Percentiles rank a stretch among this genome's conserved stretches.
Conservation (phyloP, 306 rosid species). For the Medicago arabica region DNA sequence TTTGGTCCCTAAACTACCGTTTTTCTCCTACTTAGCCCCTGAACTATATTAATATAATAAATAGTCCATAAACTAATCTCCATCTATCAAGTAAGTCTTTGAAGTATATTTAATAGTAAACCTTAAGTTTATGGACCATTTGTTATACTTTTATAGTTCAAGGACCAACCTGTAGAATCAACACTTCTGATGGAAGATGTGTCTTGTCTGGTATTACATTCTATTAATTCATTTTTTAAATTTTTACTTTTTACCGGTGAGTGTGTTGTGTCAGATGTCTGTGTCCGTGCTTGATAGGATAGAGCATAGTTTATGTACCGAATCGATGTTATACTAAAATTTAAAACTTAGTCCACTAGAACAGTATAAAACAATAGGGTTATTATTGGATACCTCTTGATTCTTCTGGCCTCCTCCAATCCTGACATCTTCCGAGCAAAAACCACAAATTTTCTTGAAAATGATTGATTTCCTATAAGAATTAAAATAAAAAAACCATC, state of each 20-base stretch:
- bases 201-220: too few species aligned
- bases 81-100: neutral
- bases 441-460: constrained; percentile 54
- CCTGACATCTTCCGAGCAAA: constrained; percentile 63
- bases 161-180: too few species aligned
- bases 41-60: neutral
- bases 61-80: neutral
- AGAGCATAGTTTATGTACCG: too few species aligned
- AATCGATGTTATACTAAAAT: neutral
- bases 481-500: constrained; percentile 19
- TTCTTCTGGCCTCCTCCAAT: constrained; percentile 80
- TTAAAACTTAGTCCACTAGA: constrained; percentile 23
- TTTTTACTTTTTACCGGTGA: too few species aligned
- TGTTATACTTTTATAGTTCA: too few species aligned
- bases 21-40: neutral
- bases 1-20: neutral
- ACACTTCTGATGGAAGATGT: too few species aligned
- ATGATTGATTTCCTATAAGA: constrained; percentile 47
- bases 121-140: neutral
- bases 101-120: neutral
- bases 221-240: too few species aligned
- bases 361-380: neutral
- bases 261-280: too few species aligned
- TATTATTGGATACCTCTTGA: constrained; percentile 63
- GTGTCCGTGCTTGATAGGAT: too few species aligned